Conservation (phyloP, 176 grass and related monocot genomes). For the Elaeis guineensis region DNA sequence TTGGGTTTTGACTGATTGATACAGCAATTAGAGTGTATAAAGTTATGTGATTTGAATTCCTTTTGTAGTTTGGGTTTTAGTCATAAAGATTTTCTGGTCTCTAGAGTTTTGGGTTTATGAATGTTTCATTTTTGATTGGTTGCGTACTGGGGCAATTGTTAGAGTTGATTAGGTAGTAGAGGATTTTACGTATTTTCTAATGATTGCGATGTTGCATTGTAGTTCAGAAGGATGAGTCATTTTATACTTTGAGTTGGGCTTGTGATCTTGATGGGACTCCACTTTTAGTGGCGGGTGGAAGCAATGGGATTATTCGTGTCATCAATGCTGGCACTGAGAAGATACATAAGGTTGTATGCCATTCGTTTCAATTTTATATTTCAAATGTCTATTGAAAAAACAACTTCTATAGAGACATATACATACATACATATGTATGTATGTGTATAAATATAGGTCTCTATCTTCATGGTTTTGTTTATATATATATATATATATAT, state of each 20-base stretch:
- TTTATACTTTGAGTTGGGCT: conserved; percentile 91
- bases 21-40: too few relatives aligned
- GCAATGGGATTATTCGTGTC: conserved; percentile 55
- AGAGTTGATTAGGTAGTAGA: not conserved
- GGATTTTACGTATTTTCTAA: conserved; percentile 16
- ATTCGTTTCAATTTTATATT: not conserved
- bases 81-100: not conserved
- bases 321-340: conserved; percentile 73
- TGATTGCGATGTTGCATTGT: conserved; percentile 1
- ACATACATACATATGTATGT: too few relatives aligned
- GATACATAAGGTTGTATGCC: conserved; percentile 55
- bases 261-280: conserved; percentile 53
- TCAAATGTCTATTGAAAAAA: too few relatives aligned
- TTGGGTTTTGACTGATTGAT: too few relatives aligned
- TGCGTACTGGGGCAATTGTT: not conserved
- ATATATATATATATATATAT: too few relatives aligned
- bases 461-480: too few relatives aligned
- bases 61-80: not conserved
- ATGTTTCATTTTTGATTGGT: not conserved
- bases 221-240: conserved; percentile 72
- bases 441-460: too few relatives aligned
- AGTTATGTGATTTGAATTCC: too few relatives aligned
- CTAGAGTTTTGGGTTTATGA: too few relatives aligned
- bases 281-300: conserved; percentile 75
- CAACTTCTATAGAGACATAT: too few relatives aligned